Evolutionary conservation across 2,329 filamentous ascomycete species (phyloP), one percentile per base, ranked within the genome.

Genomic region (Pseudogymnoascus sp.): DNA sequence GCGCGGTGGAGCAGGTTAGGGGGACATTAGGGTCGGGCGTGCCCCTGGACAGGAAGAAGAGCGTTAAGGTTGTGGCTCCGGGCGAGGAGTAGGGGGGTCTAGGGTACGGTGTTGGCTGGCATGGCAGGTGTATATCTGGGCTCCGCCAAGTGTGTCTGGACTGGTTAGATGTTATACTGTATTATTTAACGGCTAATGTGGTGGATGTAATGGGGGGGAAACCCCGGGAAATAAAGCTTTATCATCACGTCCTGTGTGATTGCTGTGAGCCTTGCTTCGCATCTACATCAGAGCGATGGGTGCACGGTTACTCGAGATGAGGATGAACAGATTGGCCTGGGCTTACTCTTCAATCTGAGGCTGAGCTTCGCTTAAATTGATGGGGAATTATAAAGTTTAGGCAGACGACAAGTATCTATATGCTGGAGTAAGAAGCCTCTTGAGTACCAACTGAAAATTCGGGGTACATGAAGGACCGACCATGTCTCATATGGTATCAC

Each of bases 1-100:
- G 79, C 60, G 85, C 85, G 1, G 85, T 87, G 1, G 84, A 85
- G 65, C 81, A 80, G 65, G 85, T 84, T 4, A 76, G 85, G 1
- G 85, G 85, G 68, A 76, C 80, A 1, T 73, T 85, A 13, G 66
- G 70, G 23, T 73, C 74, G 63, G 66, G 57, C 5, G 54, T 39
- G 10, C 62, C 51, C 2, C 64, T 4, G 64, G 69, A 86, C 71
- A 77, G 83, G 67, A 79, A 84, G 71, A 87, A 86, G 79, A 87
- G 84, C 67, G 85, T 88, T 69, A 88, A 87, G 76, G 85, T 87
- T 74, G 81, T 73, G 63, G 69, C 69, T 6, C 72, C 73, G 11
- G 71, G 69, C 2, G 72, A 74, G 51, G 51, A 57, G 16, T 57
- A 57, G n/a, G 10, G 25, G 51, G 28, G 4, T 19, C 0, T 13